phyloP scores from a whole-genome alignment of 192 early-diverging fungal genomes.

The Lunasporangiospora selenospora region DNA sequence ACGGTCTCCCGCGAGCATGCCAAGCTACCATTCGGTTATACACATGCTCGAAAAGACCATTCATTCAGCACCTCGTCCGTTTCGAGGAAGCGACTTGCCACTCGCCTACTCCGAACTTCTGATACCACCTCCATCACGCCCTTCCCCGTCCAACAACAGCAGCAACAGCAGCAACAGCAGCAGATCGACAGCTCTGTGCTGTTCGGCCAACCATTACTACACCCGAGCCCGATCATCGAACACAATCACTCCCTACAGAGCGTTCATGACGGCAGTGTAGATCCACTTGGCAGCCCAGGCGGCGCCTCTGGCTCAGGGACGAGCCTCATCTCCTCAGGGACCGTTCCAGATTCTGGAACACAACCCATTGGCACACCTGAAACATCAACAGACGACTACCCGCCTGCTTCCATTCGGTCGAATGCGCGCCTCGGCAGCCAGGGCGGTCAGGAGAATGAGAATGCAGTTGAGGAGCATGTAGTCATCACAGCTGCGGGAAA shows the following conservation, averaged over 20 bases:
- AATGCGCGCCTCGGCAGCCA: too few relatives aligned
- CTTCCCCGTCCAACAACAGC: constrained; percentile 23
- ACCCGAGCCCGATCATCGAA: background rate
- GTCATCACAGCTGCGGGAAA: too few relatives aligned
- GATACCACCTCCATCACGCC: constrained; percentile 41
- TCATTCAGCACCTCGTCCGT: constrained; percentile 32
- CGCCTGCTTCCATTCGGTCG: too few relatives aligned
- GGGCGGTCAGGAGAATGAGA: too few relatives aligned
- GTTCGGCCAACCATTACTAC: background rate
- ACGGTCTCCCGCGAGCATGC: constrained; percentile 55
- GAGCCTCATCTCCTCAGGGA: background rate
- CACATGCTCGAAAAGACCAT: constrained; percentile 38
- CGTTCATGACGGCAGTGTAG: background rate
- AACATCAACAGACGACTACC: too few relatives aligned
- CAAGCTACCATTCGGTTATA: constrained; percentile 61
- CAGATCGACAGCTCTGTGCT: too few relatives aligned
- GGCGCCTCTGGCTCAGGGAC: background rate
- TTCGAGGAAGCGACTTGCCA: constrained; percentile 27
- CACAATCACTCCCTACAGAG: background rate
- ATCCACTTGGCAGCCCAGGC: background rate
- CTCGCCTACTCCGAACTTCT: constrained; percentile 24
- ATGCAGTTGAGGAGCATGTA: too few relatives aligned
- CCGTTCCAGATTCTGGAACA: constrained; percentile 35
- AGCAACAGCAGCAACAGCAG: background rate
- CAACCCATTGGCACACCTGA: background rate